Evolutionary conservation across 2,329 filamentous ascomycete genomes (phyloP), one percentile per base, ranked within the genome.

Genomic region (Aspergillus novoparasiticus): DNA sequence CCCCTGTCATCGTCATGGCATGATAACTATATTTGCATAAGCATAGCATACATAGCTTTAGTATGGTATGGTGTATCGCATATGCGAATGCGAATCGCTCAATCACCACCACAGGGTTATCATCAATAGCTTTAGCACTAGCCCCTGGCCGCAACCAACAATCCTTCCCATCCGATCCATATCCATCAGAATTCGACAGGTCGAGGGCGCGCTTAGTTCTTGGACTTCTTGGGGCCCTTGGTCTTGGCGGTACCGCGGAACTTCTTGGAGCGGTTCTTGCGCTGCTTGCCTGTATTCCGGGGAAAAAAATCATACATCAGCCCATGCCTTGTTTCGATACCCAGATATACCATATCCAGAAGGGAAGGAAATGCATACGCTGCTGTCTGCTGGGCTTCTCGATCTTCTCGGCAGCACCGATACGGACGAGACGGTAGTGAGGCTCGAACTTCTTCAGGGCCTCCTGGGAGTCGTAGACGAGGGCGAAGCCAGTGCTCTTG

Each of bases 361-460:
- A 30, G 28, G 28, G 21, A 34, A 30, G 60, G 51, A 59, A 64
- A 66, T 75, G 96, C 94, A 80, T 94, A 97, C 95, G 94, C 86
- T 99, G 95, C 87, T 99, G 95, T 89, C 95, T 92, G 87, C 89
- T 93, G 78, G 95, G 89, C 87, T 94, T 94, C 91, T 99, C 95
- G 83, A 93, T 87, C 92, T 98, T 98, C 83, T 83, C 87, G 79
- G 93, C 94, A 76, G 92, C 87, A 80, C 94, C 95, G 81, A 97
- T 92, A 75, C 95, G 90, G 83, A 99, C 89, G 76, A 97, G 89
- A 84, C 95, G 90, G 91, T 97, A 97, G 85, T 91, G 90, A 78
- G 95, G 95, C 90, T 99, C 95, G 84, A 98, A 99, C 86, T 98
- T 98, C 92, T 97, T 97, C 90, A 99, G 90, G 78, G 94, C 93